These are phyloP conservation scores for Chalciporus sp. DNA, from an alignment of 1,284 basidiomycete species.

Conservation along the genomic window DNA sequence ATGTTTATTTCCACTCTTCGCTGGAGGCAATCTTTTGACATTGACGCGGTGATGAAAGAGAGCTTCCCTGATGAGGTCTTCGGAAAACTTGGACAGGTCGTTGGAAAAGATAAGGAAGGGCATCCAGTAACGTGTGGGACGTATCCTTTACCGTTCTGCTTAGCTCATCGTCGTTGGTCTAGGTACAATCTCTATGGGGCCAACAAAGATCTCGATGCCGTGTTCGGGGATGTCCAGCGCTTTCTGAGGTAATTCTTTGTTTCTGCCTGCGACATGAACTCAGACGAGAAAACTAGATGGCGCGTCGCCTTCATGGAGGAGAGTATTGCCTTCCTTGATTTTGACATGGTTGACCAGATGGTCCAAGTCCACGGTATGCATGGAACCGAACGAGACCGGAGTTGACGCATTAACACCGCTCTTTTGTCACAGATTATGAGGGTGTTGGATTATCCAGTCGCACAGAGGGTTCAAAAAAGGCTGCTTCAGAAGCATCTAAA, in stretches of 20 bases:
- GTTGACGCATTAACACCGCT: background rate
- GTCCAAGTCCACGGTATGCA: constrained; percentile 70
- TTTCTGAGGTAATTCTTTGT: constrained; percentile 65
- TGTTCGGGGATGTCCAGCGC: constrained; percentile 70
- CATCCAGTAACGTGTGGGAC: constrained; percentile 61
- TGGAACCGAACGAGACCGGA: background rate
- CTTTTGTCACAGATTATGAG: constrained; percentile 59
- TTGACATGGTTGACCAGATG: constrained; percentile 71
- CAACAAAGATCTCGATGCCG: constrained; percentile 59
- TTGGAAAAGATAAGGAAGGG: constrained; percentile 67
- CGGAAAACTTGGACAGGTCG: constrained; percentile 62
- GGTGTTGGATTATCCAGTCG: constrained; percentile 68
- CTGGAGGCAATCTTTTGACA: constrained; percentile 72
- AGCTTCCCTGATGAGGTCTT: constrained; percentile 68
- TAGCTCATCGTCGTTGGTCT: background rate
- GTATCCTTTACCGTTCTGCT: constrained; percentile 2
- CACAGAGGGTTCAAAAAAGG: constrained; percentile 74
- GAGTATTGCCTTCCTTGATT: constrained; percentile 64
- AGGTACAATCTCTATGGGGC: constrained; percentile 79
- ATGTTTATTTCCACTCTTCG: constrained; percentile 71
- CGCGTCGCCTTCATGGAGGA: constrained; percentile 76
- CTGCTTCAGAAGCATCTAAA: constrained; percentile 67
- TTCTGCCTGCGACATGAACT: background rate
- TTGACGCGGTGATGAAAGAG: constrained; percentile 62
- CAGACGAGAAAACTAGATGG: constrained; percentile 51